phyloP scores from a whole-genome alignment of 2,329 filamentous ascomycete genomes.

The Orbilia brochopaga region DNA sequence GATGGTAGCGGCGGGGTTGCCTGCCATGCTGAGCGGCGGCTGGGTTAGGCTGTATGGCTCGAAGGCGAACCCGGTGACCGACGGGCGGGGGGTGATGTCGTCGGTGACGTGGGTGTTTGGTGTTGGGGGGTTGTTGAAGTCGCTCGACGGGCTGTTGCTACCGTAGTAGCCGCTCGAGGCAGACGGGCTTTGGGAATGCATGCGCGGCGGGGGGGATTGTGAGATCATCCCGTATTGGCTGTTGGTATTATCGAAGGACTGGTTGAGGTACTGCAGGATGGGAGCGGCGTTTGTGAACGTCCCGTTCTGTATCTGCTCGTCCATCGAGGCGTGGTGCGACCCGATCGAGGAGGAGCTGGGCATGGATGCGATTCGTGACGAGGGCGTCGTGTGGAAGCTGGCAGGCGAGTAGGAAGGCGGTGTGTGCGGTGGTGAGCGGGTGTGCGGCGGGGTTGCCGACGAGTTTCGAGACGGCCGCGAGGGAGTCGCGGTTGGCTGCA shows the following conservation, averaged over 20 bases:
- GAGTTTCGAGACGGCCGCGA: constrained; percentile 14
- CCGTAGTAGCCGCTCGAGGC: constrained; percentile 48
- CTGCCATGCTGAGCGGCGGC: constrained; percentile 5
- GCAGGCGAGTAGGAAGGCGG: constrained; percentile 46
- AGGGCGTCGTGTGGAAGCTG: constrained; percentile 46
- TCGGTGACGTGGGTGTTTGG: constrained; percentile 40
- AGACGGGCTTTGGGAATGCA: constrained; percentile 47
- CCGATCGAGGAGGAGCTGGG: constrained; percentile 39
- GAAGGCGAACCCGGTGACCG: constrained; percentile 37
- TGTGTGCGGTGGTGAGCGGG: constrained; percentile 44
- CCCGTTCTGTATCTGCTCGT: constrained; percentile 43
- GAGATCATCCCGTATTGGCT: constrained; percentile 45
- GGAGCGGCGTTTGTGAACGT: constrained; percentile 33
- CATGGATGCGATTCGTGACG: constrained; percentile 40
- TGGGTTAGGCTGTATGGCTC: constrained; percentile 43
- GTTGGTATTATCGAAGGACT: constrained; percentile 31
- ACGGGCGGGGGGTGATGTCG: constrained; percentile 42
- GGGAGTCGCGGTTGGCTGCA: constrained; percentile 21
- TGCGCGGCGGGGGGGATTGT: constrained; percentile 44
- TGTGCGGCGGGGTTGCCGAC: constrained; percentile 46
- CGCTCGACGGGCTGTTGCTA: constrained; percentile 48
- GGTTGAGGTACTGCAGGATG: constrained; percentile 44
- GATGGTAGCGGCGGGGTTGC: constrained; percentile 22
- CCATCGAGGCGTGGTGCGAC: constrained; percentile 46
- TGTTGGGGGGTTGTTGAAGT: constrained; percentile 48